A percentile compares a stretch with the other conserved stretches of the same genome.
Conservation (phyloP, 2,329 filamentous ascomycete species). For the Arthrobotrys iridis region DNA sequence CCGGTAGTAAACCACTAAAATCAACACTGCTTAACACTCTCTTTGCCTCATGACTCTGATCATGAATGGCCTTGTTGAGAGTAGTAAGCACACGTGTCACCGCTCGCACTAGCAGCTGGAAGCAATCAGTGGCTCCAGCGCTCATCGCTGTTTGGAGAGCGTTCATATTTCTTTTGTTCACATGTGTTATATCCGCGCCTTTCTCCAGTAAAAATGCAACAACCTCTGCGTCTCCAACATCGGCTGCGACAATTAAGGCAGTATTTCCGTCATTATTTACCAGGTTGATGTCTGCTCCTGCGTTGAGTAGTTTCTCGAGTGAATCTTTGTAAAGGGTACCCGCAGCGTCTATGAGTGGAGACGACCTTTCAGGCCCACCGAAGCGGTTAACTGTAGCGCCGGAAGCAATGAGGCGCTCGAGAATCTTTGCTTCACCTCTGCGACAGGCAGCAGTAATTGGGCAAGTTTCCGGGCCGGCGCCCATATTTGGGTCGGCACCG, state of each 20-base stretch:
- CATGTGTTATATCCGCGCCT: constrained; percentile 61
- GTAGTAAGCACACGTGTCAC: constrained; percentile 59
- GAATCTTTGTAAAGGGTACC: constrained; percentile 60
- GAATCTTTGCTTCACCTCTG: constrained; percentile 60
- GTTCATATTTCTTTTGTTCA: constrained; percentile 59
- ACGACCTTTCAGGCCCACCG: constrained; percentile 60
- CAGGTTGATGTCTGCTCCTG: constrained; percentile 42
- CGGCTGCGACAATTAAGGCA: constrained; percentile 62
- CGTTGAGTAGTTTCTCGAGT: constrained; percentile 27
- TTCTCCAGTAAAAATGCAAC: constrained; percentile 61
- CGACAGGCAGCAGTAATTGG: constrained; percentile 62
- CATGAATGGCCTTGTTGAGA: constrained; percentile 59
- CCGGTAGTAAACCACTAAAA: constrained; percentile 38
- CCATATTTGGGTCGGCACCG: constrained; percentile 61
- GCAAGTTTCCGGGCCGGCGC: constrained; percentile 60
- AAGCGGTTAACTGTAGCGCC: constrained; percentile 61
- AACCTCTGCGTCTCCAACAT: constrained; percentile 59
- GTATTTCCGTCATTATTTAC: constrained; percentile 53
- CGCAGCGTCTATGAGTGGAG: constrained; percentile 62
- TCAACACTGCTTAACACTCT: constrained; percentile 59
- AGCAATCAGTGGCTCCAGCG: constrained; percentile 57
- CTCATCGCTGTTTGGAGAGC: constrained; percentile 59
- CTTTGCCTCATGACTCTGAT: constrained; percentile 59
- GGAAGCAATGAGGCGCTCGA: constrained; percentile 60
- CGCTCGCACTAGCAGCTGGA: constrained; percentile 59